phyloP scores from a whole-genome alignment of 192 early-diverging fungal genomes.

The Coemansia sp. region DNA sequence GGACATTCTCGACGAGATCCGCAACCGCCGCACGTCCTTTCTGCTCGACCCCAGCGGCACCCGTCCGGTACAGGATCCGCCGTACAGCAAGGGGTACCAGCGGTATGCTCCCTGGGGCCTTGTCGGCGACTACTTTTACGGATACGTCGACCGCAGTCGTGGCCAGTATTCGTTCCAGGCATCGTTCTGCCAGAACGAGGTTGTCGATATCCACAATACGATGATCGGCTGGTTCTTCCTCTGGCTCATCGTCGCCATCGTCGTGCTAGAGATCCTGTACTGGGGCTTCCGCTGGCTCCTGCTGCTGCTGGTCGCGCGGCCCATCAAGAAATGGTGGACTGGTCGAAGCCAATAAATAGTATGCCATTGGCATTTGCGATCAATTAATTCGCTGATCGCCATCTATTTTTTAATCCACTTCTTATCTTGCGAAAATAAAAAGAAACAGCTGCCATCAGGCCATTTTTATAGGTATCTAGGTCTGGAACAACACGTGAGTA shows the following conservation, averaged over 20 bases:
- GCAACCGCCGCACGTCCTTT: conserved; percentile 54
- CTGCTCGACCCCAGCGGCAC: conserved; percentile 61
- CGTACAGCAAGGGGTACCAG: conserved; percentile 37
- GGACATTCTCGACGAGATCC: conserved; percentile 55
- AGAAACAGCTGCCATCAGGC: background rate
- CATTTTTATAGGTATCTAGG: background rate
- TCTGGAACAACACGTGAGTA: background rate
- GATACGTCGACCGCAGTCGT: conserved; percentile 55
- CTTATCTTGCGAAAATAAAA: conserved; percentile 3
- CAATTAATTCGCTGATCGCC: background rate
- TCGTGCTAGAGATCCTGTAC: conserved; percentile 30
- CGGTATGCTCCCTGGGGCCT: conserved; percentile 54
- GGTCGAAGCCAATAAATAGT: background rate
- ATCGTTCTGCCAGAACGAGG: conserved; percentile 58
- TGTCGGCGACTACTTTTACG: conserved; percentile 58
- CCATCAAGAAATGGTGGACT: conserved; percentile 1
- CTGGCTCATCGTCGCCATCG: conserved; percentile 35
- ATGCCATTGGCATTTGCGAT: background rate
- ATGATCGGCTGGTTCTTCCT: conserved; percentile 50
- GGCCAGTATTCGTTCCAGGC: conserved; percentile 66
- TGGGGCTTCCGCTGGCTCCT: conserved; percentile 44
- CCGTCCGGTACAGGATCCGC: conserved; percentile 47
- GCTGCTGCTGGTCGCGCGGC: conserved; percentile 8
- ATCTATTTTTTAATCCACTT: too few species aligned
- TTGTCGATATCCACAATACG: conserved; percentile 39